Evolutionary conservation across 2,329 filamentous ascomycete species (phyloP).

Genomic region (Diaporthe sp.): DNA sequence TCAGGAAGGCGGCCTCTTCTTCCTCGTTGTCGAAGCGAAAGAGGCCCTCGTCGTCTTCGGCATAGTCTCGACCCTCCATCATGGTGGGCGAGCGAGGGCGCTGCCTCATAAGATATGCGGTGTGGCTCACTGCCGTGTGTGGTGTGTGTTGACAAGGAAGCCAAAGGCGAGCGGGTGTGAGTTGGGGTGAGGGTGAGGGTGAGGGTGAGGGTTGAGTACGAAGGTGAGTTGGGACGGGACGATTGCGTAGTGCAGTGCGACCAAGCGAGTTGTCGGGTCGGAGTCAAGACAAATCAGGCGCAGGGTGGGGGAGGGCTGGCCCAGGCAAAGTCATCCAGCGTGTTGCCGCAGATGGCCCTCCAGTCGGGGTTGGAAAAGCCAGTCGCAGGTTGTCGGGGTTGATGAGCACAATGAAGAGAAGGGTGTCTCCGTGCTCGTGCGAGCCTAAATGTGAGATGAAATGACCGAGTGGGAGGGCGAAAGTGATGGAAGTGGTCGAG

Average conservation of each 20-base stretch:
- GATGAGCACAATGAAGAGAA: neutral
- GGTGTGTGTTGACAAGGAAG: neutral
- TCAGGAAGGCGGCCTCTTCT: constrained; percentile 36
- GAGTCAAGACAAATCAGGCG: constrained; percentile 15
- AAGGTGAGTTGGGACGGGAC: constrained; percentile 5
- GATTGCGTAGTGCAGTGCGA: neutral
- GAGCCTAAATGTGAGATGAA: neutral
- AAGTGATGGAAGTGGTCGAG: constrained; percentile 10
- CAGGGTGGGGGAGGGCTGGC: constrained; percentile 14
- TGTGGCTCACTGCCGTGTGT: neutral
- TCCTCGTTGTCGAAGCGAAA: constrained; percentile 40
- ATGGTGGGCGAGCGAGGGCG: constrained; percentile 27
- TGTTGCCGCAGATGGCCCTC: constrained; percentile 15
- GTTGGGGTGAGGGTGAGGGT: neutral
- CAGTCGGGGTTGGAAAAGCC: neutral
- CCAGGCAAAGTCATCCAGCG: constrained; percentile 15
- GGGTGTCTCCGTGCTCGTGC: neutral
- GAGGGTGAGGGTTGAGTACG: neutral
- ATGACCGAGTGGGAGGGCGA: neutral
- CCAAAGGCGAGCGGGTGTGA: neutral
- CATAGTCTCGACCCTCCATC: constrained; percentile 39
- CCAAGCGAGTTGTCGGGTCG: constrained; percentile 15
- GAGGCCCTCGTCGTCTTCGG: constrained; percentile 36
- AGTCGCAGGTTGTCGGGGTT: neutral
- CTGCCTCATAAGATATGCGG: constrained; percentile 25